Base-by-base conservation (phyloP, 345 rosid genomes). In the Eutrema heterophyllum region DNA sequence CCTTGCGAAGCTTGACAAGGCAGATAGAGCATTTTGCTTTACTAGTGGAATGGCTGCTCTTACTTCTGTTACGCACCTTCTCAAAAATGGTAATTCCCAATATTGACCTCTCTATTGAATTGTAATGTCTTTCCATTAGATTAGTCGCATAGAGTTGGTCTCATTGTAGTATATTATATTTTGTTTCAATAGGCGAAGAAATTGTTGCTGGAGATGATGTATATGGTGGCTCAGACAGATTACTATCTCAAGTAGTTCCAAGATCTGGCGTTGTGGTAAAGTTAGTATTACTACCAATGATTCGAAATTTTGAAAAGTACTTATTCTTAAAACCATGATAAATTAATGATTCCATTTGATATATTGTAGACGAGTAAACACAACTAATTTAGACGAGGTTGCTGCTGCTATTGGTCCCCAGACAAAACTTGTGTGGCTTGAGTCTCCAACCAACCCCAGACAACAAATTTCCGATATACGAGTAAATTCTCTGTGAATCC, bases 1-100 rank as follows among this genome's bases (percentile, higher is more conserved):
- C 70, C 83, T 96, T 58, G 94, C 96, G 9, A 92, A 89, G 94
- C 88, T 96, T 72, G 98, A 96, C 60, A 96, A 89, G 78, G 99
- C 94, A 1, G 93, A 95, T 81, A 86, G 90, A 78, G 94, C 98
- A 76, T 85, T 95, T 79, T 90, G 99, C 88, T 95, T 95, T 75
- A 86, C 98, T 36, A 92, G 97, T 71, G 98, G 98, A 80, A 95
- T 95, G 97, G 99, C 98, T 84, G 99, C 98, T 74, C 86, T 92
- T 78, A 75, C 87, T 73, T 84, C 98, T 58, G 97, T 90, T 61
- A 67, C 86, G 9, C 93, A 85, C 81, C 96, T 92, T 70, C 64
- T 95, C 75, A 78, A 73, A 81, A 64, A 77, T 58, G 98, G 99
- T 95, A 70, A 46, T 60, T 67, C 46, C 2, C 50, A 4, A 13